A percentile compares a stretch with the other conserved stretches of the same genome.
phyloP scores from a whole-genome alignment of 2,329 filamentous ascomycete genomes.

The Stemphylium vesicarium region DNA sequence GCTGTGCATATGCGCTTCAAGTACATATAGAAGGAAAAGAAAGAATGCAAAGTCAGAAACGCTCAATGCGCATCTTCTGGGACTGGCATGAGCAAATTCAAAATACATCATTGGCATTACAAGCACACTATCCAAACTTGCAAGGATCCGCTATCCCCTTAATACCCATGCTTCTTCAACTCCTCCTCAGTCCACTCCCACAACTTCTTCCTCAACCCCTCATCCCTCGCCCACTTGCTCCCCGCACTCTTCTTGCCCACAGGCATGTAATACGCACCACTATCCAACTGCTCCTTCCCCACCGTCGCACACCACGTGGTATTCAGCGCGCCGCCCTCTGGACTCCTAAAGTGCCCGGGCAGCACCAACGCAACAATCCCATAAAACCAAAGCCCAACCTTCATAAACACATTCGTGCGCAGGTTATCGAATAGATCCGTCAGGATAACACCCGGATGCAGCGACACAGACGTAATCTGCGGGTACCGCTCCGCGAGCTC shows the following conservation, averaged over 20 bases:
- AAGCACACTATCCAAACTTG: not conserved
- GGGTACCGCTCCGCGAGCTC: slow-evolving; percentile 55
- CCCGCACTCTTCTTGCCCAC: slow-evolving; percentile 35
- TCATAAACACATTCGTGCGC: slow-evolving; percentile 33
- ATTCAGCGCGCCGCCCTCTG: slow-evolving; percentile 48
- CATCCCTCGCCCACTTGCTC: slow-evolving; percentile 34
- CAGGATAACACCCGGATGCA: slow-evolving; percentile 59
- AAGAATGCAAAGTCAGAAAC: not conserved
- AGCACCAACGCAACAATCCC: slow-evolving; percentile 27
- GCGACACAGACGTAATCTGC: slow-evolving; percentile 50
- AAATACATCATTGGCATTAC: not conserved
- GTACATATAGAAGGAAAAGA: not conserved
- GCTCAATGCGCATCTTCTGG: not conserved
- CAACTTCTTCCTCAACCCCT: slow-evolving; percentile 44
- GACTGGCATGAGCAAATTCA: not conserved
- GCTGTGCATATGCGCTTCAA: not conserved
- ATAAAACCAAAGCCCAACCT: slow-evolving; percentile 35
- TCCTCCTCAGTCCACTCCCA: slow-evolving; percentile 50
- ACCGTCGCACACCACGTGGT: slow-evolving; percentile 53
- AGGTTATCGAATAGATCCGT: slow-evolving; percentile 51
- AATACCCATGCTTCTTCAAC: slow-evolving; percentile 43
- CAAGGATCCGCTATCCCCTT: not conserved
- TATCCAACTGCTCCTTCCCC: slow-evolving; percentile 44
- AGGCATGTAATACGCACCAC: slow-evolving; percentile 53
- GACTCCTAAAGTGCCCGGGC: slow-evolving; percentile 38